Evolutionary conservation across 2,329 filamentous ascomycete genomes (phyloP), one percentile per base, ranked within the genome.

Genomic region (Waltergamsia citrina): DNA sequence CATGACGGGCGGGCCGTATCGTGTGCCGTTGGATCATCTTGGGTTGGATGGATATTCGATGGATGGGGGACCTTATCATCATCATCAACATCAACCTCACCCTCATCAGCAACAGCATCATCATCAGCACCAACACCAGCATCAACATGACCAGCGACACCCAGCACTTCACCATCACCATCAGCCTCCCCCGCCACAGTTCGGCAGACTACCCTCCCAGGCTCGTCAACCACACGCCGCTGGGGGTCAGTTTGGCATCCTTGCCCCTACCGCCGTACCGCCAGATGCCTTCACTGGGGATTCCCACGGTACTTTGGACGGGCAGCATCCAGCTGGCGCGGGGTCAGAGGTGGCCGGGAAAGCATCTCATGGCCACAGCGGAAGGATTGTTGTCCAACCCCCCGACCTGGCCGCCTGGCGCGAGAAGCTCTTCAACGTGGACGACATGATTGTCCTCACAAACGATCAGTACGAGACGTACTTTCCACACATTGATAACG

Each of bases 401-500:
- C 81, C 81, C 3, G 65, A 81, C 43, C 62, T 88, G 32, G 63
- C 73, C 10, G 62, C 65, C 40, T 90, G 84, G 84, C 67, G 84
- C 33, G 66, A 81, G 44, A 78, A 67, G 48, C 60, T 88, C 29
- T 90, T 88, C 53, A 69, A 83, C 48, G 78, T 86, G n/a, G 74
- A 85, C 44, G 77, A 82, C 29, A 72, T 69, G 29, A 81, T 88
- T 38, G 71, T 78, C 10, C 57, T 90, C 44, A 85, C 72, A 20
- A 75, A 86, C 52, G 79, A 86, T 41, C 71, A 88, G 78, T 87
- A 83, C 51, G 74, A 85, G 48, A 85, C 74, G 6, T 90, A 88
- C 56, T 88, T 87, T 48, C 82, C 83, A 0, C 83, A 88, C 54
- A 71, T 90, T 44, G 84, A 88, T 61, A 88, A 88, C 52, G 74